phyloP scores from a whole-genome alignment of 768 basidiomycete species.

The Tricholoma flavovirens region DNA sequence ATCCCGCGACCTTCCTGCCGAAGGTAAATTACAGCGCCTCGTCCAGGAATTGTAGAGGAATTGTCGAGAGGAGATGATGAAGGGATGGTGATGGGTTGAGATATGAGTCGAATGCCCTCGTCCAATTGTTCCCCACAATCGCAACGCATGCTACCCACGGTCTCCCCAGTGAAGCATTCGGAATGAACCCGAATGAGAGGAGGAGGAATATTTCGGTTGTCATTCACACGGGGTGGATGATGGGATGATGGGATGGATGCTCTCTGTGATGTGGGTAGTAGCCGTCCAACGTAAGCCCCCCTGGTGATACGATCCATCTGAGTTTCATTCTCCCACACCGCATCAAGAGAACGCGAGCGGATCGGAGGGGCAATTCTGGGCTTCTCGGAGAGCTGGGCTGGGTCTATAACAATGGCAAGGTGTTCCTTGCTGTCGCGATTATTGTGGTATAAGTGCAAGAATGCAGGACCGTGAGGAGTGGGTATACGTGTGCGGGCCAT shows the following conservation, averaged over 20 bases:
- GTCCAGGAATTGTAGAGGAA: conserved; percentile 59
- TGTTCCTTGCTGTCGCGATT: conserved; percentile 91
- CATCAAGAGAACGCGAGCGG: conserved; percentile 76
- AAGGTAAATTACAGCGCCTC: conserved; percentile 91
- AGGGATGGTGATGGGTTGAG: conserved; percentile 54
- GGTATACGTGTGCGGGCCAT: conserved; percentile 97
- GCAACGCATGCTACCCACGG: conserved; percentile 95
- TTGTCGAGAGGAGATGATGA: conserved; percentile 23
- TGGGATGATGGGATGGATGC: conserved; percentile 35
- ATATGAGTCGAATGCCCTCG: conserved; percentile 90
- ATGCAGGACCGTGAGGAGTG: conserved; percentile 89
- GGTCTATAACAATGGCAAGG: conserved; percentile 90
- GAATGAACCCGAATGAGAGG: conserved; percentile 95
- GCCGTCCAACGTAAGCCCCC: conserved; percentile 88
- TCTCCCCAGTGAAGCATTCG: conserved; percentile 98
- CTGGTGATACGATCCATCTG: conserved; percentile 90
- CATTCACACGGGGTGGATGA: conserved; percentile 8
- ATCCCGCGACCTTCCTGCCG: conserved; percentile 98
- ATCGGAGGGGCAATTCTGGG: conserved; percentile 53
- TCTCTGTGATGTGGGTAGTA: conserved; percentile 49
- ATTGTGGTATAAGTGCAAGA: conserved; percentile 94
- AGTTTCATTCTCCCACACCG: conserved; percentile 84
- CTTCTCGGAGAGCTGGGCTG: conserved; percentile 68
- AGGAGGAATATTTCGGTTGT: conserved; percentile 41
- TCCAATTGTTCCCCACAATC: conserved; percentile 99